These are phyloP conservation scores for Penicillium palitans DNA, from an alignment of 2,329 filamentous ascomycete genomes.

Conservation along the genomic window DNA sequence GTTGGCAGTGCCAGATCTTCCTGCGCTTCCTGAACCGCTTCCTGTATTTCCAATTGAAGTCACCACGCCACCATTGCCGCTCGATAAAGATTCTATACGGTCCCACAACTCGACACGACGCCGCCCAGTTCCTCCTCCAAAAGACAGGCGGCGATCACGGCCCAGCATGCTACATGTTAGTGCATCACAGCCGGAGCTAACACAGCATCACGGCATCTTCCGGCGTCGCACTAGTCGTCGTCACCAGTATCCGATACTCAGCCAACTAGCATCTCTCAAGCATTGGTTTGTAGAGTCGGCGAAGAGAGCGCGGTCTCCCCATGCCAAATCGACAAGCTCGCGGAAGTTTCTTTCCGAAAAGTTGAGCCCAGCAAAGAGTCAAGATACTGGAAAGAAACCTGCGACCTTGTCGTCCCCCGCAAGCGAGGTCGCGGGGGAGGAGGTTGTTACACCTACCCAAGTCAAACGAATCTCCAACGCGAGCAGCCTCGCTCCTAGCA, in stretches of 20 bases:
- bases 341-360: conserved; percentile 43
- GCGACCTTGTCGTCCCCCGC: conserved; percentile 24
- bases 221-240: conserved; percentile 56
- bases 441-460: conserved; percentile 40
- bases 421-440: conserved; percentile 24
- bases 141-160: conserved; percentile 75
- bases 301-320: conserved; percentile 62
- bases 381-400: conserved; percentile 36
- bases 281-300: conserved; percentile 71
- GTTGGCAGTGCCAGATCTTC: conserved; percentile 70
- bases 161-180: conserved; percentile 87
- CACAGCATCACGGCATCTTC: conserved; percentile 57
- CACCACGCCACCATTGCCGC: conserved; percentile 58
- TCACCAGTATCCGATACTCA: conserved; percentile 64
- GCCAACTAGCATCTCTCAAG: conserved; percentile 66
- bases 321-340: conserved; percentile 36
- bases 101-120: conserved; percentile 76
- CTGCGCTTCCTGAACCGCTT: conserved; percentile 67
- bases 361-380: conserved; percentile 41
- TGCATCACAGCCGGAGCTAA: conserved; percentile 64
- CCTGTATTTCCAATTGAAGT: conserved; percentile 36
- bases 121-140: conserved; percentile 79
- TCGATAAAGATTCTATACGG: conserved; percentile 71
- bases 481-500: conserved; percentile 46
- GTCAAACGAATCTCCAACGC: conserved; percentile 43